Evolutionary conservation across 139 green algal species (phyloP), one percentile per base, ranked within the genome.

Genomic region (Volvox reticuliferus): DNA sequence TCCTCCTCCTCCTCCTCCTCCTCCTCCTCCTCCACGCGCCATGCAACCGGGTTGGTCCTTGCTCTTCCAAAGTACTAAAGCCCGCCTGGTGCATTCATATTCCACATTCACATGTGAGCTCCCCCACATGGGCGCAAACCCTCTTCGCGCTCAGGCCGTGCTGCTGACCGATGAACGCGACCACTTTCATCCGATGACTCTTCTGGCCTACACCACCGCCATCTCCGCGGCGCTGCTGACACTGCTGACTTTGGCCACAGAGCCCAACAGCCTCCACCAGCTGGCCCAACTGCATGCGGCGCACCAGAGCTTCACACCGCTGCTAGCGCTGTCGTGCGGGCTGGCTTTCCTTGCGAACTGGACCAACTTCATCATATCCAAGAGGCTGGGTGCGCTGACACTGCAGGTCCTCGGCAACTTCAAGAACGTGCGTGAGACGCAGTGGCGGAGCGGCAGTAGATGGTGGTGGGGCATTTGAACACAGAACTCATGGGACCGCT

Each of bases 321-420:
- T 85, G 37, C 91, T 99, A 79, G 83, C 98, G 30, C 24, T 93
- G 65, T 99, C 99, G 91, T 97, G 94, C 71, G 89, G 91, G 24
- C 89, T 98, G 19, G 97, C 97, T 6, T 99, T 98, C 92, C 96
- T 98, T 71, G 96, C 98, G 76, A 99, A 99, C 93, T 94, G 99
- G 65, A 76, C n/a, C 28, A 89, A 83, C 85, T 91, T 99, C 92
- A 78, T 99, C 89, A 96, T 99, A 33, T 99, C 97, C 21, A 98
- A 98, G 93, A 94, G 98, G 92, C 99, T 97, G 9, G 96, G 91
- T 32, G 95, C 98, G 18, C 94, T 99, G 24, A 99, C 98, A 17
- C 94, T 99, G 33, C 97, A 99, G 95, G 97, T 99, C 71, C 95
- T 99, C 22, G 97, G 97, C 68, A 99, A 99, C 93, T 96, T 95